These are phyloP conservation scores for Pseudodiploospora longispora DNA, from an alignment of 2,329 filamentous ascomycete genomes.

Conservation along the genomic window DNA sequence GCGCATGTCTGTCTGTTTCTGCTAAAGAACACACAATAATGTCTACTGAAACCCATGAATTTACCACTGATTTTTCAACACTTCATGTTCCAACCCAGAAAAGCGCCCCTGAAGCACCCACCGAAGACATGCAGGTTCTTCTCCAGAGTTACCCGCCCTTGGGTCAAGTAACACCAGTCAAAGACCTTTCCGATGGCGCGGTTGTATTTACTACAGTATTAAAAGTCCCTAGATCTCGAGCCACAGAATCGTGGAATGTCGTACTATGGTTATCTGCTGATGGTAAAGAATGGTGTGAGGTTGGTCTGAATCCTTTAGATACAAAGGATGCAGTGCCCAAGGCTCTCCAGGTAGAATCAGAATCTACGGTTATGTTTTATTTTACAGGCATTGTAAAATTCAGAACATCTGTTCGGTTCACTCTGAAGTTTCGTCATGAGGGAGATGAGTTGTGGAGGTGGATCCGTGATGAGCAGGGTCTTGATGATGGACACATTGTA, in stretches of 20 bases:
- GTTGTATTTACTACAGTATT: slow-evolving; percentile 61
- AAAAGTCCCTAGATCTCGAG: slow-evolving; percentile 50
- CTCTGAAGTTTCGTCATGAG: slow-evolving; percentile 57
- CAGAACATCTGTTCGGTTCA: slow-evolving; percentile 50
- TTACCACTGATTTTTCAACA: slow-evolving; percentile 29
- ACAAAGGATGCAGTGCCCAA: slow-evolving; percentile 30
- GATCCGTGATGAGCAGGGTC: slow-evolving; percentile 56
- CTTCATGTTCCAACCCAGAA: slow-evolving; percentile 31
- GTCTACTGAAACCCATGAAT: slow-evolving; percentile 22
- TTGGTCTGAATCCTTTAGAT: slow-evolving; percentile 23
- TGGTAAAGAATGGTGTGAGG: slow-evolving; percentile 49
- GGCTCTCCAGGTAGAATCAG: slow-evolving; percentile 35
- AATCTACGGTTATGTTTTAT: slow-evolving; percentile 33
- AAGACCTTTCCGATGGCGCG: slow-evolving; percentile 21
- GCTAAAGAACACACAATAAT: slow-evolving; percentile 10
- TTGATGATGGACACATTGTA: slow-evolving; percentile 57
- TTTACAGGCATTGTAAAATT: slow-evolving; percentile 47
- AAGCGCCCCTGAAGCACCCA: slow-evolving; percentile 15
- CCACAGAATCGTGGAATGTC: slow-evolving; percentile 59
- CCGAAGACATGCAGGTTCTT: slow-evolving; percentile 27
- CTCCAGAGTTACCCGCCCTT: slow-evolving; percentile 59
- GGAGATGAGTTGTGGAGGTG: slow-evolving; percentile 56
- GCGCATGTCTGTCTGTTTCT: too few relatives aligned
- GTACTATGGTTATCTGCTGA: slow-evolving; percentile 63
- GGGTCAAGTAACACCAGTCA: slow-evolving; percentile 61